Evolutionary conservation across 192 early-diverging fungal species (phyloP).

Genomic region (Backusella australiensis): DNA sequence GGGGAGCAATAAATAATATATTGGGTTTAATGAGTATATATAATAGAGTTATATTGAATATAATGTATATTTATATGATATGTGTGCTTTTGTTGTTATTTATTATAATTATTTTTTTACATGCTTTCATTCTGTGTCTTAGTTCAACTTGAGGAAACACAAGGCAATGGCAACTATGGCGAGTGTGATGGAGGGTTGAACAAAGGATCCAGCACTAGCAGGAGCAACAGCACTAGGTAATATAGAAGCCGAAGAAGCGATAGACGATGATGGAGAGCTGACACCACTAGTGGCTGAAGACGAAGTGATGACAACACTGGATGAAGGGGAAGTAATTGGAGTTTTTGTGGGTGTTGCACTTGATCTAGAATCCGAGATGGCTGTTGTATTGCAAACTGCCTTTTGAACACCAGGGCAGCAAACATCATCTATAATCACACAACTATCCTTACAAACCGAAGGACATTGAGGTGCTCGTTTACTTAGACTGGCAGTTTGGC

Average conservation of each 20-base stretch:
- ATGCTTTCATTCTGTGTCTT: background rate
- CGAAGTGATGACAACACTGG: background rate
- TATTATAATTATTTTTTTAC: background rate
- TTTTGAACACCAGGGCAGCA: conserved; percentile 5
- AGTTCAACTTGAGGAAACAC: background rate
- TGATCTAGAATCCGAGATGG: background rate
- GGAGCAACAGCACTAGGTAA: background rate
- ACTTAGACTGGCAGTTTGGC: background rate
- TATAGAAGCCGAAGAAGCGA: background rate
- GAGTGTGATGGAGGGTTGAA: background rate
- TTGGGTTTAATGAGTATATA: too few species aligned
- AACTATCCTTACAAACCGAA: background rate
- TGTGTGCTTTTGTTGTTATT: background rate
- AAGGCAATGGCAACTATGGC: background rate
- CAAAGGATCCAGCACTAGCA: background rate
- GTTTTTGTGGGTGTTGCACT: background rate
- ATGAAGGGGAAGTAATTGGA: background rate
- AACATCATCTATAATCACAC: conserved; percentile 3
- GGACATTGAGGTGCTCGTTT: background rate
- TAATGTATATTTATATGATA: background rate
- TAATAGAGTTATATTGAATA: too few species aligned
- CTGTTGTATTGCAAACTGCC: background rate
- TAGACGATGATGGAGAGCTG: background rate
- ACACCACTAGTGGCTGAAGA: background rate
- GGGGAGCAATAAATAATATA: too few species aligned